Base-by-base conservation (phyloP, 2,329 filamentous ascomycete species). In the Penicillium sclerotigenum region DNA sequence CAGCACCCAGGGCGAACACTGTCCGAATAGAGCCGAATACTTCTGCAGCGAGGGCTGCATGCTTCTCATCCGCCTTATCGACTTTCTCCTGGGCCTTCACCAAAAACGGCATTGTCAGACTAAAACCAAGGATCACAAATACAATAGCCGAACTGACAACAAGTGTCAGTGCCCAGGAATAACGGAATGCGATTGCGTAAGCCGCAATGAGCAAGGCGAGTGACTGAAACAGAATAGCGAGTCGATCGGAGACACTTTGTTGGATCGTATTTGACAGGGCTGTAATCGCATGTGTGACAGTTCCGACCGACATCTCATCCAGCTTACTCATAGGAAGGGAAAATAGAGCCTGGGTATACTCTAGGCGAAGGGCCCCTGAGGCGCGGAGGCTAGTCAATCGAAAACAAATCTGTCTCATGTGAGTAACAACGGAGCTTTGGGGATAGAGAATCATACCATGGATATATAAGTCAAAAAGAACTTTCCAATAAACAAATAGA, bases 401-500 rank as follows among this genome's bases (percentile, higher is more conserved):
- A 54, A 83, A 78, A 37, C 73, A 75, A 57, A 61, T 43, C 45
- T 56, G 36, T 4, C 13, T 20, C 0, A 13, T 42, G 11, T 47
- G 16, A 48, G 16, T 20, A 28, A 18, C 2, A 11, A 24, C 1
- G 6, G 11, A 3, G 5, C 3, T 37, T 4, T 43, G 13, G 8
- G 9, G 20, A 9, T 9, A 14, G n/a, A 14, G 9, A n/a, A 20
- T 60, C 18, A 14, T 69, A 83, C 81, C 61, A 81, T 80, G 57
- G 82, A 81, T 18, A 82, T 63, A 58, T 85, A 85, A 0, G 77
- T 79, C n/a, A 84, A 68, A 4, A 74, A 61, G 37, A 85, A 81
- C 52, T 82, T 82, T 14, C 71, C 82, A 20, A 83, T 71, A 58
- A 85, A 85, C 1, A 86, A 73, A 63, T 84, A 85, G 14, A 85